Base-by-base conservation (phyloP, 371 early-diverging fungal genomes). In the Zancudomyces culisetae region DNA sequence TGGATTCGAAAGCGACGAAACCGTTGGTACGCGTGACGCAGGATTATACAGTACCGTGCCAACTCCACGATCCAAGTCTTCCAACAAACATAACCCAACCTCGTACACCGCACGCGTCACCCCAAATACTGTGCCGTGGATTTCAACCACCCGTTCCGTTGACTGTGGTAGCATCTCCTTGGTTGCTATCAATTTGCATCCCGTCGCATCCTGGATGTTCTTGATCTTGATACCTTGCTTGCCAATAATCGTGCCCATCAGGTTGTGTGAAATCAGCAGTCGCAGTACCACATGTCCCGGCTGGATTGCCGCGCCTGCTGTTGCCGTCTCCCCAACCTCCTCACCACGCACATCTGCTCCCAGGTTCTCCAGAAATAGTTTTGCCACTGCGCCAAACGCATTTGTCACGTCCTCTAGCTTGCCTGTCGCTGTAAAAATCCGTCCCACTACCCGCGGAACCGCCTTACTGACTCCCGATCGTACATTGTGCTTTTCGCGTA, bases 171-270 rank as follows among this genome's bases (percentile, higher is more conserved):
- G 68, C 72, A 85, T 79, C 45, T 85, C 79, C 60, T 88, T 87
- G 56, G 81, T 76, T 21, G 85, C 86, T 27, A 79, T 81, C 73
- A 87, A 76, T 48, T 81, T 80, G 24, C 80, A 80, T 48, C 83
- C 81, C 19, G 83, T 80, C 15, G 70, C 61, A 55, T 88, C 87
- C 69, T 85, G 87, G 54, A 88, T 85, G 55, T 81, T 77, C 69
- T 85, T 85, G 60, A 88, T 86, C 68, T 82, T 83, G 53, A 75
- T 65, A 27, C 89, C 89, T 63, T 81, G 82, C 45, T 82, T 80
- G 45, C 87, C 89, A 63, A 88, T 88, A 50, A 88, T 76, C 18
- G 84, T 80, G 27, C 89, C 89, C 83, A 87, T 85, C 49, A 85
- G 64, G 58, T 79, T 79, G 61, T 87, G 84, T 30, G 86, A 78